Conservation (phyloP, 176 grass and related monocot species). For the Hordeum vulgare region DNA sequence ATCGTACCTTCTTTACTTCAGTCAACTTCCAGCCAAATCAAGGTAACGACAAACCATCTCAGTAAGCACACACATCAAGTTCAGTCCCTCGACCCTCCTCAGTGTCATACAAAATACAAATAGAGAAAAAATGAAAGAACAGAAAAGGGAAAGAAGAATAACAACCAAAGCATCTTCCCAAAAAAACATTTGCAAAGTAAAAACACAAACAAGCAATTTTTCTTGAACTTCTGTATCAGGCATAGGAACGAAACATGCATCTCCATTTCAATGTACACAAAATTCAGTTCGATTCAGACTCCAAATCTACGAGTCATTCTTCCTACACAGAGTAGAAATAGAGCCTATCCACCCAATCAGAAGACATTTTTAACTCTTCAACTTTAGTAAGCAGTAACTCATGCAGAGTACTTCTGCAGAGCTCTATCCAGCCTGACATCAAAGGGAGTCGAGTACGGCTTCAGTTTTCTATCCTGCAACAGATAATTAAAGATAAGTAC, state of each 20-base stretch:
- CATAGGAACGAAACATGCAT: background rate
- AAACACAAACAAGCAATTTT: constrained; percentile 3
- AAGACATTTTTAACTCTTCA: background rate
- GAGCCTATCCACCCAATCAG: background rate
- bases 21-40: background rate
- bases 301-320: background rate
- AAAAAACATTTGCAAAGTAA: constrained; percentile 5
- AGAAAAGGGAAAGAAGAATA: background rate
- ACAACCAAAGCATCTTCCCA: background rate
- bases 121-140: background rate
- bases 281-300: background rate
- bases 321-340: background rate
- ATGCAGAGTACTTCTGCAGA: constrained; percentile 29
- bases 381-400: constrained; percentile 8
- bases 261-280: constrained; percentile 22
- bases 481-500: background rate
- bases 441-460: constrained; percentile 48
- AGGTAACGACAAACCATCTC: background rate
- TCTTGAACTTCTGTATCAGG: background rate
- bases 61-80: background rate
- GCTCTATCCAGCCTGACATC: constrained; percentile 53
- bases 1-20: background rate
- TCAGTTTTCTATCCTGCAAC: constrained; percentile 55
- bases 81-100: background rate
- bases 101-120: background rate